Evolutionary conservation across 2,329 filamentous ascomycete species (phyloP).

Genomic region (Claviceps capensis): DNA sequence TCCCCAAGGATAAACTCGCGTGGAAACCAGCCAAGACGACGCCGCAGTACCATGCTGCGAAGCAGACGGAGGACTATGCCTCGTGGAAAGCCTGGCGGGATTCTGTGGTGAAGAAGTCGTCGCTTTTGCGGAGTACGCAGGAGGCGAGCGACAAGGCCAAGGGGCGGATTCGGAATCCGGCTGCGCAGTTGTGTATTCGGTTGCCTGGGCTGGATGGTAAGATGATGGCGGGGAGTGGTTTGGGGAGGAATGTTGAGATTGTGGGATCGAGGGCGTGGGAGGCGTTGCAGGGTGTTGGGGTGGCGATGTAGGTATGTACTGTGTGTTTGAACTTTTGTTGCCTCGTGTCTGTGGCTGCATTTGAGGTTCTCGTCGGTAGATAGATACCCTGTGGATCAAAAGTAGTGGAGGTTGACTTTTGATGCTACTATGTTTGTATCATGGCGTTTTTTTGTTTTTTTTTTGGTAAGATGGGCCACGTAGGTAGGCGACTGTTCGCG

Average conservation of each 20-base stretch:
- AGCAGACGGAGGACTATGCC: constrained; percentile 51
- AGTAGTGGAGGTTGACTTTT: neutral
- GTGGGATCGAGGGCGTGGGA: constrained; percentile 43
- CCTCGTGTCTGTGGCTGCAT: too few relatives aligned
- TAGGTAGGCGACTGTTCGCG: too few relatives aligned
- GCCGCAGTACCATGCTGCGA: constrained; percentile 52
- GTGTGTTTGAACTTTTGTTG: neutral
- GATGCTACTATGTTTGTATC: neutral
- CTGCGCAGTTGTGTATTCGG: constrained; percentile 36
- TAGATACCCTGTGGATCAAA: constrained; percentile 1
- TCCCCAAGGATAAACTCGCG: constrained; percentile 46
- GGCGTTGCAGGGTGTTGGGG: constrained; percentile 31
- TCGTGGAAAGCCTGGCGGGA: constrained; percentile 46
- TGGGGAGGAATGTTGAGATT: constrained; percentile 30
- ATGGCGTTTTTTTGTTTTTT: neutral
- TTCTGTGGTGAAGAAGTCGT: constrained; percentile 39
- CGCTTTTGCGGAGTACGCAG: constrained; percentile 19
- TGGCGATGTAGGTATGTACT: constrained; percentile 7
- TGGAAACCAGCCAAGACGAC: constrained; percentile 54
- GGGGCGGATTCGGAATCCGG: constrained; percentile 16
- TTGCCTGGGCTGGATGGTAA: constrained; percentile 34
- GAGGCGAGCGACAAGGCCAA: constrained; percentile 8
- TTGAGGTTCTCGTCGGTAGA: too few relatives aligned
- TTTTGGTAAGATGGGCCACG: neutral
- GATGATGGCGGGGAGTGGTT: constrained; percentile 18